A percentile compares a stretch with the other conserved stretches of the same genome.
Conservation (phyloP, 169 alveolate species). For the Toxoplasma gondii region DNA sequence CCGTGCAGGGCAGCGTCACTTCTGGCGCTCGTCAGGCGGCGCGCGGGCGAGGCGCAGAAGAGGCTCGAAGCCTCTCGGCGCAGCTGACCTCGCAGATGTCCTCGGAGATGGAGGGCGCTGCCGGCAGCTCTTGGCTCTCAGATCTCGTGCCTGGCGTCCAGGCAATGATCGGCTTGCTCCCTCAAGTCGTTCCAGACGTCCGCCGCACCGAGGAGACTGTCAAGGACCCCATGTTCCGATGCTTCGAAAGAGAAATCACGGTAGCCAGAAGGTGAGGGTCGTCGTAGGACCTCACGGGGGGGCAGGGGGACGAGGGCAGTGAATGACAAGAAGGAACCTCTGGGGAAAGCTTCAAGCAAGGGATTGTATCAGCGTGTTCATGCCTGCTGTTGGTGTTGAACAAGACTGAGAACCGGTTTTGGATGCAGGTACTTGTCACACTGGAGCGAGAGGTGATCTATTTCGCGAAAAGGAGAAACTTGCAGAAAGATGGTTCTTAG, state of each 20-base stretch:
- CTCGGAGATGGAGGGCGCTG: not conserved
- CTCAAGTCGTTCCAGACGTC: constrained; percentile 77
- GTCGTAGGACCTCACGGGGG: not conserved
- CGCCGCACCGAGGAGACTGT: constrained; percentile 83
- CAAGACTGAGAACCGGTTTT: too few relatives aligned
- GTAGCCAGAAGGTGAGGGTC: constrained; percentile 76
- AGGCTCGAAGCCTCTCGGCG: constrained; percentile 14
- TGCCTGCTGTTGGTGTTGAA: too few relatives aligned
- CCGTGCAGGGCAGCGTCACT: not conserved
- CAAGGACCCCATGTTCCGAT: constrained; percentile 93
- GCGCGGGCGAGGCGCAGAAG: constrained; percentile 28
- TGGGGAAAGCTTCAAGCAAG: too few relatives aligned
- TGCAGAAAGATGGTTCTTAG: too few relatives aligned
- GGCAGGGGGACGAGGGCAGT: not conserved
- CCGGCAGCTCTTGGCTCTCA: constrained; percentile 67
- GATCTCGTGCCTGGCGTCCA: constrained; percentile 65
- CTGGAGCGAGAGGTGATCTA: too few relatives aligned
- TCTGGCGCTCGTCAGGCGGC: constrained; percentile 26
- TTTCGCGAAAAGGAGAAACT: too few relatives aligned
- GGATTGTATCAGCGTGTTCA: not conserved
- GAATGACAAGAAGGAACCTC: not conserved
- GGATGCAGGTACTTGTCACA: too few relatives aligned
- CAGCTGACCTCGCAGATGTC: not conserved
- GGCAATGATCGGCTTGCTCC: constrained; percentile 80
- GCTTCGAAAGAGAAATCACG: constrained; percentile 91